Conservation (phyloP, 305 asterid genomes). For the Fraxinus latifolia region DNA sequence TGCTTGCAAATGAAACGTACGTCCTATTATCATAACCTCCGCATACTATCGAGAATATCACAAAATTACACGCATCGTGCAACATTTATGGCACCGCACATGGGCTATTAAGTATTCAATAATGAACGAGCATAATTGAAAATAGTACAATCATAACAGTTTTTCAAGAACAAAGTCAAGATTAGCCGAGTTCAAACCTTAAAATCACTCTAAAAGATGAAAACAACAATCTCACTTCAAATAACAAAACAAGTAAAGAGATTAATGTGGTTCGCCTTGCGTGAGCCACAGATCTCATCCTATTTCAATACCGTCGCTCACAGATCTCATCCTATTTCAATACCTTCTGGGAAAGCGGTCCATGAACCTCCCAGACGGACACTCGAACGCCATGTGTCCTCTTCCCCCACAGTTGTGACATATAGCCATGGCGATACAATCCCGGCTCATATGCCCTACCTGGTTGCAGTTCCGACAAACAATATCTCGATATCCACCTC, state of each 20-base stretch:
- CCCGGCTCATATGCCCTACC: slow-evolving; percentile 46
- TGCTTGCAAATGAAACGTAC: not conserved
- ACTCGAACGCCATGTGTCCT: slow-evolving; percentile 76
- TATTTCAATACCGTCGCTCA: slow-evolving; percentile 61
- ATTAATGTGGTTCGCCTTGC: not conserved
- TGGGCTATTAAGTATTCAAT: not conserved
- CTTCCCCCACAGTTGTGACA: slow-evolving; percentile 85
- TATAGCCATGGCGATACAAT: slow-evolving; percentile 56
- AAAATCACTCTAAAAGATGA: not conserved
- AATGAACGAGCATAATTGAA: not conserved
- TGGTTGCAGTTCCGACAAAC: slow-evolving; percentile 43
- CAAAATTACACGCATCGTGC: not conserved
- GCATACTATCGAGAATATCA: not conserved
- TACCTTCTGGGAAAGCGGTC: slow-evolving; percentile 75
- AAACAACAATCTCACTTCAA: slow-evolving; percentile 25
- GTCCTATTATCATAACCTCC: not conserved
- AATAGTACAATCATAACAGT: not conserved
- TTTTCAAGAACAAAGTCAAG: slow-evolving; percentile 7
- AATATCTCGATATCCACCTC: slow-evolving; percentile 31
- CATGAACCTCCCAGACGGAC: slow-evolving; percentile 74
- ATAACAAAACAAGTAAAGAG: not conserved
- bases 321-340: slow-evolving; percentile 25
- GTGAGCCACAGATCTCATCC: not conserved
- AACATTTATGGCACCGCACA: not conserved
- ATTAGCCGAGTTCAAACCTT: not conserved